A percentile compares a stretch with the other conserved stretches of the same genome.
phyloP scores from a whole-genome alignment of 176 grass and related monocot genomes.

The Typha latifolia region DNA sequence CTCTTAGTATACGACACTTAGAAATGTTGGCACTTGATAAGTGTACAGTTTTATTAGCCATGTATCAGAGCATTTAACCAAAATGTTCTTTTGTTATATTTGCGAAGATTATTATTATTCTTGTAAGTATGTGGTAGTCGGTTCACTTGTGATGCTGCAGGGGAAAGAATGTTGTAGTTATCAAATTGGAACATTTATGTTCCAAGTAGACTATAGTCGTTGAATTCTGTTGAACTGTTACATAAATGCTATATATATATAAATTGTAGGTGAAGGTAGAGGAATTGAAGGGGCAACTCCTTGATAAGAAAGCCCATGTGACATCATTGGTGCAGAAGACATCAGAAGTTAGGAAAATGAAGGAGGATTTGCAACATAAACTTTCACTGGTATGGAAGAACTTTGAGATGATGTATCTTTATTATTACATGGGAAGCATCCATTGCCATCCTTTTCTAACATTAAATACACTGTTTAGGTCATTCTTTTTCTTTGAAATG shows the following conservation, averaged over 20 bases:
- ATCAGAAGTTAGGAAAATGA: constrained; percentile 33
- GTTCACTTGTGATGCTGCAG: background rate
- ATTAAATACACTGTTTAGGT: background rate
- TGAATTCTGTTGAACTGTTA: background rate
- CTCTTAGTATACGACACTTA: too few species aligned
- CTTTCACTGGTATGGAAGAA: constrained; percentile 39
- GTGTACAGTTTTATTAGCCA: background rate
- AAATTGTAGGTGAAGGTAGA: constrained; percentile 47
- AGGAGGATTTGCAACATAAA: constrained; percentile 40
- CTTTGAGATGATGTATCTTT: background rate
- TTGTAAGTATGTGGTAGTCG: background rate
- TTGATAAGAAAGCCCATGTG: constrained; percentile 42
- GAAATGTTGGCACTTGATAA: too few species aligned
- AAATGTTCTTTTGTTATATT: background rate
- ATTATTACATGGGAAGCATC: background rate
- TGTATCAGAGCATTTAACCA: background rate
- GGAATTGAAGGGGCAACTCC: constrained; percentile 45
- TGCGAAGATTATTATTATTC: background rate
- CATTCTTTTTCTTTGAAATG: background rate
- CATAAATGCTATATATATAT: background rate
- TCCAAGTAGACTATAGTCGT: background rate
- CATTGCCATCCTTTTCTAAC: background rate
- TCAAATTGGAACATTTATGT: constrained; percentile 5
- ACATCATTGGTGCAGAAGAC: constrained; percentile 53
- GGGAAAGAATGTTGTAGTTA: background rate